phyloP scores from a whole-genome alignment of 139 green algal genomes.

The Auxenochlorella protothecoides region DNA sequence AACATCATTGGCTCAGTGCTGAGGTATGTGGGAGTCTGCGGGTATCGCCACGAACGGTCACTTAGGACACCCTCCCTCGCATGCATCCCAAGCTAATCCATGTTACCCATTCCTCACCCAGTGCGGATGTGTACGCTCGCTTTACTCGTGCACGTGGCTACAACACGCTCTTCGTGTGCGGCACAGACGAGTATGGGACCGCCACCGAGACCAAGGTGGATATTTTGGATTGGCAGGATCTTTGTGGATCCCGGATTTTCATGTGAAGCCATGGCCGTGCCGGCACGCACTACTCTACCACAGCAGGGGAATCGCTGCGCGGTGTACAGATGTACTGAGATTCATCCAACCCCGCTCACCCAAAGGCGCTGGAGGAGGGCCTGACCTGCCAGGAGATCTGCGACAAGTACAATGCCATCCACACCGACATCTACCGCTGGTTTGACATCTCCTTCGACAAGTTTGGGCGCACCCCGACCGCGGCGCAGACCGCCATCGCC shows the following conservation, averaged over 20 bases:
- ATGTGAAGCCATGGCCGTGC: no score
- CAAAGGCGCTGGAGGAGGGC: slow-evolving; percentile 85
- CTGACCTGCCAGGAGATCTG: slow-evolving; percentile 86
- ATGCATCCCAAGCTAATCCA: not conserved
- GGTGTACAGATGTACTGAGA: not conserved
- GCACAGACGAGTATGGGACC: slow-evolving; percentile 97
- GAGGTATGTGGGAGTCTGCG: slow-evolving; percentile 2
- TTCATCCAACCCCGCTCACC: not conserved
- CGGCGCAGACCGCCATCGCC: slow-evolving; percentile 56
- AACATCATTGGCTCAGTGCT: slow-evolving; percentile 99
- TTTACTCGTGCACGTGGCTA: slow-evolving; percentile 76
- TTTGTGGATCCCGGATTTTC: no score
- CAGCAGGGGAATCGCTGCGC: no score
- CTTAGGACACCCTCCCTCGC: not conserved
- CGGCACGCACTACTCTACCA: no score
- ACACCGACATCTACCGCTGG: slow-evolving; percentile 89
- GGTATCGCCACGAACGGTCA: not conserved
- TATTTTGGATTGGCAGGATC: no score
- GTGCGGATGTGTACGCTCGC: slow-evolving; percentile 84
- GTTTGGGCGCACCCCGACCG: slow-evolving; percentile 86
- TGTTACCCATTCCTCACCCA: slow-evolving; percentile 4
- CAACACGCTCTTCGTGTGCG: slow-evolving; percentile 91
- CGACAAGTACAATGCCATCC: slow-evolving; percentile 97
- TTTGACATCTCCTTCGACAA: slow-evolving; percentile 94
- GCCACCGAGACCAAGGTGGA: slow-evolving; percentile 93